Evolutionary conservation across 208 protist species (phyloP).

Genomic region (Trypanosoma mega): DNA sequence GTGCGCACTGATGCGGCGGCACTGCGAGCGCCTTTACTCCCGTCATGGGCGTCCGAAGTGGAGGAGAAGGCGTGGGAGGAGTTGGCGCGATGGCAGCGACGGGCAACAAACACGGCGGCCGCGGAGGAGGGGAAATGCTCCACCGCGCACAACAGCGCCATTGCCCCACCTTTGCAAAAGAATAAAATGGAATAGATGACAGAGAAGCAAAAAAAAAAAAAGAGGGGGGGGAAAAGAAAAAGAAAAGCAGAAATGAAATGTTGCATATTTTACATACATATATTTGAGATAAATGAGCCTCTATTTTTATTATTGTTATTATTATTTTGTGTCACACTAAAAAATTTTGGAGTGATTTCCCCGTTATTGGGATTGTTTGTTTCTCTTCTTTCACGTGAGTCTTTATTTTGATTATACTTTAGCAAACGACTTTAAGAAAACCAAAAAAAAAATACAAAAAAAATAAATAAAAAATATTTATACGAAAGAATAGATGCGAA

Average conservation of each 20-base stretch:
- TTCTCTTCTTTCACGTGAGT: too few species aligned
- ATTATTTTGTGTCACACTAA: too few species aligned
- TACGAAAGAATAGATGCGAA: too few species aligned
- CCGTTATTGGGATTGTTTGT: too few species aligned
- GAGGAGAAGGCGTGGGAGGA: conserved; percentile 23
- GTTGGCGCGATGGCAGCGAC: conserved; percentile 22
- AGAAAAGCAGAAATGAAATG: conserved; percentile 3
- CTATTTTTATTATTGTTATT: too few species aligned
- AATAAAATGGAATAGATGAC: too few species aligned
- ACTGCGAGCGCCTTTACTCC: conserved; percentile 8
- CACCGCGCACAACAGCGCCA: background rate
- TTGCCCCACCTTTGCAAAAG: conserved; percentile 5
- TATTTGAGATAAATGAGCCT: too few species aligned
- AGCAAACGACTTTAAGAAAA: background rate
- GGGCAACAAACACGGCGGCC: background rate
- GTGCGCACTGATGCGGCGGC: conserved; percentile 18
- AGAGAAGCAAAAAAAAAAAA: too few species aligned
- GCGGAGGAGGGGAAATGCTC: background rate
- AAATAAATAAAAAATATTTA: background rate
- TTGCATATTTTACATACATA: too few species aligned
- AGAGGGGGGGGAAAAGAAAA: too few species aligned
- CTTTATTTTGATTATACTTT: too few species aligned
- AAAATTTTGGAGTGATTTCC: too few species aligned
- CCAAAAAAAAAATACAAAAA: background rate
- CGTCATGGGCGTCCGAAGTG: conserved; percentile 24